phyloP scores from a whole-genome alignment of 805 yeast species.

The Saccharomycopsis fermentans region DNA sequence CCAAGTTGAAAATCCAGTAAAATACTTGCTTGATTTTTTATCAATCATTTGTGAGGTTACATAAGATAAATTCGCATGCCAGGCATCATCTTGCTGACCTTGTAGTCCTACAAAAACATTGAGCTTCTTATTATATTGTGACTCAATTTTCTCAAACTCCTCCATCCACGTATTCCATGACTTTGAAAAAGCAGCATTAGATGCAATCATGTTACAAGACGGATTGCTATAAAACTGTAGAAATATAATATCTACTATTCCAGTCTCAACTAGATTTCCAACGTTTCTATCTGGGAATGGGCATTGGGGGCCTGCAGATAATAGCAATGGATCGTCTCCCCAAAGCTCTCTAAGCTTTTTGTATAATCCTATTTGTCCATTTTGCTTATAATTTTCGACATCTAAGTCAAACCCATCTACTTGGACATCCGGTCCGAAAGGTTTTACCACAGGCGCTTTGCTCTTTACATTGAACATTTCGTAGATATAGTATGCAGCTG shows the following conservation, averaged over 20 bases:
- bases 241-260: conserved; percentile 59
- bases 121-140: conserved; percentile 21
- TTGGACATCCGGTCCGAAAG: conserved; percentile 4
- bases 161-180: conserved; percentile 21
- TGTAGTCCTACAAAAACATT: conserved; percentile 9
- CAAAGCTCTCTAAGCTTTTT: not conserved
- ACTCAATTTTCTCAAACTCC: conserved; percentile 47
- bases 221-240: conserved; percentile 85
- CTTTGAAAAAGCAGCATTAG: conserved; percentile 23
- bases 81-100: conserved; percentile 1
- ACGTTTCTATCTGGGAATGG: conserved; percentile 68
- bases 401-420: conserved; percentile 18
- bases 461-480: conserved; percentile 38
- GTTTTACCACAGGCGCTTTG: conserved; percentile 27
- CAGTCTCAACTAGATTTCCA: conserved; percentile 33
- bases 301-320: conserved; percentile 91
- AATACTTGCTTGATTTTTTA: not conserved
- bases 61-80: conserved; percentile 6
- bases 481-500: conserved; percentile 51
- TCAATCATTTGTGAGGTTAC: conserved; percentile 2
- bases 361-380: not conserved
- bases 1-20: conserved; percentile 15
- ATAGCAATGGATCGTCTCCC: conserved; percentile 39
- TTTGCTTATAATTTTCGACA: not conserved
- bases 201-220: conserved; percentile 44